A percentile compares a stretch with the other conserved stretches of the same genome.
These are phyloP conservation scores for Beverwykella pulmonaria DNA, from an alignment of 495 filamentous ascomycete genomes.

Conservation along the genomic window DNA sequence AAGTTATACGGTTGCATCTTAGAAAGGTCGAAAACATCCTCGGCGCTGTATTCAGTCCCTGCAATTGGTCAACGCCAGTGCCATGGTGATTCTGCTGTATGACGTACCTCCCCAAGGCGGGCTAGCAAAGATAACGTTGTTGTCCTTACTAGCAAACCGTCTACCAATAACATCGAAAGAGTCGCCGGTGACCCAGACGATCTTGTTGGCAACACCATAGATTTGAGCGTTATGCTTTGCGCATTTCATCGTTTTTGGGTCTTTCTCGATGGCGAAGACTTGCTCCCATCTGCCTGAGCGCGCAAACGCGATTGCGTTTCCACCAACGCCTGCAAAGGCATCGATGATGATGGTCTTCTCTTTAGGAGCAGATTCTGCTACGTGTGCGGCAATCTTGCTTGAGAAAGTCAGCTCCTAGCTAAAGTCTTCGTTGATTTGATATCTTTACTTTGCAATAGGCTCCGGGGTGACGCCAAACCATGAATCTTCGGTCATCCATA, in stretches of 20 bases:
- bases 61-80: neutral
- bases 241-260: slow-evolving; percentile 74
- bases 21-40: slow-evolving; percentile 79
- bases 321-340: slow-evolving; percentile 86
- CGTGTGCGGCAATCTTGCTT: slow-evolving; percentile 78
- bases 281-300: slow-evolving; percentile 71
- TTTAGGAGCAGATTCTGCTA: slow-evolving; percentile 57
- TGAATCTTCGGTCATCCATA: slow-evolving; percentile 86
- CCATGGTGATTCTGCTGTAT: neutral
- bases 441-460: slow-evolving; percentile 73
- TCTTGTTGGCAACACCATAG: slow-evolving; percentile 78
- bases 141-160: slow-evolving; percentile 27
- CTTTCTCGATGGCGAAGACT: slow-evolving; percentile 85
- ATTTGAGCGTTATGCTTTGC: slow-evolving; percentile 90
- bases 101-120: slow-evolving; percentile 88
- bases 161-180: slow-evolving; percentile 64
- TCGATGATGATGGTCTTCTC: slow-evolving; percentile 70
- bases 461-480: slow-evolving; percentile 98
- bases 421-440: neutral
- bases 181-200: slow-evolving; percentile 83
- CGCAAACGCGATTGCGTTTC: slow-evolving; percentile 94
- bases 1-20: slow-evolving; percentile 87
- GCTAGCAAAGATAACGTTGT: slow-evolving; percentile 78
- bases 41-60: slow-evolving; percentile 77
- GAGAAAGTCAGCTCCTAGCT: slow-evolving; percentile 15